Base-by-base conservation (phyloP, 495 filamentous ascomycete species). In the Penicillium paxilli region DNA sequence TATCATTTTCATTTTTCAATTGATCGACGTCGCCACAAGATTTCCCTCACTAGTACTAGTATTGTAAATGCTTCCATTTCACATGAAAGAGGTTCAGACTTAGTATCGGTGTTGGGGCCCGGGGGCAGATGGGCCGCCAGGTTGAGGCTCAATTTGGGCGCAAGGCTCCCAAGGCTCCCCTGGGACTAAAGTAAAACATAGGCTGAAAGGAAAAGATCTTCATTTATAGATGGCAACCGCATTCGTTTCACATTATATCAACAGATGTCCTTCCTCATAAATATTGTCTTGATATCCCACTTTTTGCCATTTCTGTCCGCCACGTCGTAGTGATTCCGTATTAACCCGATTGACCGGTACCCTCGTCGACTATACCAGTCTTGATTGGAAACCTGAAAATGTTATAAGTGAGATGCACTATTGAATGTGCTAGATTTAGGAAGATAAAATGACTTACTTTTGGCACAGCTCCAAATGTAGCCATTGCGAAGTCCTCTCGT, bases 191-290 rank as follows among this genome's bases (percentile, higher is more conserved):
- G 1, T 1, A 32, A 1, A 32, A 12, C 4, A 32, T 12, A 32
- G 8, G 11, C 30, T 12, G 12, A 9, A 32, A 32, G 1, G n/a
- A 14, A 32, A 4, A 32, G 30, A 12, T 12, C 6, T 32, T 32
- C 10, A 32, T n/a, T n/a, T n/a, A n/a, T n/a, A n/a, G n/a, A n/a
- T n/a, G n/a, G n/a, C n/a, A n/a, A n/a, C n/a, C n/a, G n/a, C n/a
- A n/a, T n/a, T n/a, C n/a, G n/a, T n/a, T n/a, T n/a, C n/a, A n/a
- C 12, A 21, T 16, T 40, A 17, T 14, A 16, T 50, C 20, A 50
- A 16, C 20, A 10, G 44, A 60, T 57, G n/a, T 65, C 53, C 21
- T 63, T 65, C 21, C 60, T 54, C 63, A 65, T 65, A n/a, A 65
- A 65, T 7, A 63, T 44, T 0, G 60, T 58, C 51, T 52, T 60